Conservation (phyloP, 2,329 filamentous ascomycete genomes). For the Emergomyces pasteurianus region DNA sequence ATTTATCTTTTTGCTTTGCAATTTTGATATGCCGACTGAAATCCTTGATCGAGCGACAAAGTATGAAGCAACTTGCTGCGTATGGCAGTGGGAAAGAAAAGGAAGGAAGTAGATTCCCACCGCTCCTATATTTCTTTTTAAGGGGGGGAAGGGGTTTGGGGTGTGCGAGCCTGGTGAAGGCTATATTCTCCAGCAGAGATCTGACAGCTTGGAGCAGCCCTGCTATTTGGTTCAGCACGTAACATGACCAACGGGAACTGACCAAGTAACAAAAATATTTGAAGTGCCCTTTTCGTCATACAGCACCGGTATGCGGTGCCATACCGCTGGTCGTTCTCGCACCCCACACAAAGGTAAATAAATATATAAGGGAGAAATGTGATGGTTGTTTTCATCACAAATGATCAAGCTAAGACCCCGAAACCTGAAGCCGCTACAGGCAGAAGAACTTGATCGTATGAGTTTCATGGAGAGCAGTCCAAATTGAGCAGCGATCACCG, state of each 20-base stretch:
- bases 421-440: not conserved
- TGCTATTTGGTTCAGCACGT: not conserved
- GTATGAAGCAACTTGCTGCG: no score
- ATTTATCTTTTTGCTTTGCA: no score
- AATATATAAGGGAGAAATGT: not conserved
- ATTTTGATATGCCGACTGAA: no score
- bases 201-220: not conserved
- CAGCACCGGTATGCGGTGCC: not conserved
- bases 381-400: not conserved
- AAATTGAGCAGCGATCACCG: not conserved
- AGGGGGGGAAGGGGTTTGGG: no score
- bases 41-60: no score
- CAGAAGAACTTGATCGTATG: not conserved
- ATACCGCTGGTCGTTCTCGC: not conserved
- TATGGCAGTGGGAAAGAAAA: no score
- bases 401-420: not conserved
- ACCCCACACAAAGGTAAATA: not conserved
- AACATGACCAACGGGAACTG: not conserved
- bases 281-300: not conserved
- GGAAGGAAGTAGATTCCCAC: no score
- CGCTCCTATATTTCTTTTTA: no score
- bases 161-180: no score
- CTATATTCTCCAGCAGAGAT: not conserved
- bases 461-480: not conserved
- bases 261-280: not conserved